Percentiles rank a stretch among this genome's conserved stretches.
Conservation (phyloP, 306 rosid genomes). For the Medicago ruthenica region DNA sequence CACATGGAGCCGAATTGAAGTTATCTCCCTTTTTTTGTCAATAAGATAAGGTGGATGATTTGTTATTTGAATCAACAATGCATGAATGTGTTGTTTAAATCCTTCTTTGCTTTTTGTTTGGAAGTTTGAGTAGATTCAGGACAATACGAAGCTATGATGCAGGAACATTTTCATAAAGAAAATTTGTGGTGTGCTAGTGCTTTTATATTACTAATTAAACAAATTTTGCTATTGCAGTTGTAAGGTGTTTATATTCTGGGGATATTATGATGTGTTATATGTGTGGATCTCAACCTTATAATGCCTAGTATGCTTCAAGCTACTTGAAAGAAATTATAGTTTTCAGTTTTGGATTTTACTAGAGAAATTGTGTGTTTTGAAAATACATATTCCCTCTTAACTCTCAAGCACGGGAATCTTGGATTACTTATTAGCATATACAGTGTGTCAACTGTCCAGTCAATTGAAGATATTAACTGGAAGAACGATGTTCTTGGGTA, state of each 20-base stretch:
- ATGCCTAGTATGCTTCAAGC: constrained; percentile 1
- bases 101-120: constrained; percentile 17
- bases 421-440: not conserved
- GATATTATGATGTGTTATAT: not conserved
- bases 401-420: not conserved
- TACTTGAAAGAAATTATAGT: not conserved
- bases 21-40: not conserved
- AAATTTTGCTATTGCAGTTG: constrained; percentile 3
- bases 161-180: constrained; percentile 17
- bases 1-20: not conserved
- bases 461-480: not conserved
- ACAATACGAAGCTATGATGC: not conserved
- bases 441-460: not conserved
- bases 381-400: not conserved
- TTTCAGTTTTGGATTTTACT: not conserved
- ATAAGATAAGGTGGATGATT: constrained; percentile 15
- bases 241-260: not conserved
- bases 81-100: constrained; percentile 28
- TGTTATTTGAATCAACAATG: not conserved
- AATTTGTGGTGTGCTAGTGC: constrained; percentile 30
- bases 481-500: not conserved
- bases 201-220: not conserved
- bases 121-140: constrained; percentile 14
- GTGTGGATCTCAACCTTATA: constrained; percentile 9
- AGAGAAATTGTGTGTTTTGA: constrained; percentile 19